Percentiles rank a stretch among this genome's conserved stretches.
Conservation (phyloP, 169 alveolate genomes). For the Babesia gibsoni region DNA sequence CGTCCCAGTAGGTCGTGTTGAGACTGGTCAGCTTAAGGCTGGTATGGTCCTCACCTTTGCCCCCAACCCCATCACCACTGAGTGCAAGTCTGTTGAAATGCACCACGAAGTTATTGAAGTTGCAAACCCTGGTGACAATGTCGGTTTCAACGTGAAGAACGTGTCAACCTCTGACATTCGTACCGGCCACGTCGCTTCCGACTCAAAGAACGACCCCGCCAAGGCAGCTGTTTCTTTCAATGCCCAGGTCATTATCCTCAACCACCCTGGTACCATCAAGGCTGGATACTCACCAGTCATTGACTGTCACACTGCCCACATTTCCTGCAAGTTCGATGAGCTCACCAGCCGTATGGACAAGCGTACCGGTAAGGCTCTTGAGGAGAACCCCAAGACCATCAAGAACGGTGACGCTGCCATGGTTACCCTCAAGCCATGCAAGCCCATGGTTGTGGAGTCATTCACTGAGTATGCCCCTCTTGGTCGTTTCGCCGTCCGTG, state of each 20-base stretch:
- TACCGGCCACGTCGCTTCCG: slow-evolving; percentile 95
- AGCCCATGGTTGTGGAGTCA: slow-evolving; percentile 95
- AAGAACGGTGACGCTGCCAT: slow-evolving; percentile 97
- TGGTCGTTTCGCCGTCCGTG: slow-evolving; percentile 98
- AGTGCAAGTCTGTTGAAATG: slow-evolving; percentile 97
- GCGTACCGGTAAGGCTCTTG: slow-evolving; percentile 94
- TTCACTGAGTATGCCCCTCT: slow-evolving; percentile 96
- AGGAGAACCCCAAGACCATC: slow-evolving; percentile 93
- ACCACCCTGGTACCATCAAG: slow-evolving; percentile 97
- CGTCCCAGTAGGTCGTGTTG: slow-evolving; percentile 99
- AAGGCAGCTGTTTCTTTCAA: slow-evolving; percentile 90
- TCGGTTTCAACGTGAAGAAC: slow-evolving; percentile 95
- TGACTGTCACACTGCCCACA: slow-evolving; percentile 98
- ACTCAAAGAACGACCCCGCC: slow-evolving; percentile 97
- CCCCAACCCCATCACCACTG: slow-evolving; percentile 94
- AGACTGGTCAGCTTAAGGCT: slow-evolving; percentile 93
- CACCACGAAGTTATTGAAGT: slow-evolving; percentile 95
- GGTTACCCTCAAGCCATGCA: slow-evolving; percentile 91
- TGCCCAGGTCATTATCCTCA: slow-evolving; percentile 94
- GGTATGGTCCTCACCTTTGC: slow-evolving; percentile 87
- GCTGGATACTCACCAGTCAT: slow-evolving; percentile 97
- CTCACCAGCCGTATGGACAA: slow-evolving; percentile 91
- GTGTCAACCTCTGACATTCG: slow-evolving; percentile 93
- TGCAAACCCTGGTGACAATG: slow-evolving; percentile 98
- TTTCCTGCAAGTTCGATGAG: slow-evolving; percentile 95